Conservation (phyloP, 345 rosid species). For the Eucalyptus regnans region DNA sequence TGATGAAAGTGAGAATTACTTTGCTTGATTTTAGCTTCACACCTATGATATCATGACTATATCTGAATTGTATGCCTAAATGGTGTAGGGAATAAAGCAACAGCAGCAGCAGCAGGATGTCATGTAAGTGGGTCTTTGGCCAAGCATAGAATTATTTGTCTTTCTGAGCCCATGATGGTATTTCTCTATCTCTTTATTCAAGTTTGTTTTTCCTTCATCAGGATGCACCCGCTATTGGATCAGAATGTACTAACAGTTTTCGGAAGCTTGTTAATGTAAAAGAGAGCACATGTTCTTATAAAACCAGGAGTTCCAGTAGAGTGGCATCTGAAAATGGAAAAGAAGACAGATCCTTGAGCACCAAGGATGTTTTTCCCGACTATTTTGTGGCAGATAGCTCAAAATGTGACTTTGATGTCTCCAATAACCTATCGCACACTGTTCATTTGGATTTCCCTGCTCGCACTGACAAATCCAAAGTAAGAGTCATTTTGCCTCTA, state of each 20-base stretch:
- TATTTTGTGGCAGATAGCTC: conserved; percentile 38
- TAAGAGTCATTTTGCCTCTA: background rate
- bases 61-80: background rate
- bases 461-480: conserved; percentile 7
- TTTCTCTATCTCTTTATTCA: background rate
- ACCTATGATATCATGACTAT: background rate
- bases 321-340: conserved; percentile 20
- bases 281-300: conserved; percentile 59
- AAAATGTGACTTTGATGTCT: conserved; percentile 28
- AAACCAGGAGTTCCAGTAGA: conserved; percentile 18
- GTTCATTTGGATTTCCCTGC: conserved; percentile 24
- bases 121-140: background rate
- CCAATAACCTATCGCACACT: conserved; percentile 18
- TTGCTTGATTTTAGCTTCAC: background rate
- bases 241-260: conserved; percentile 22
- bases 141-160: background rate
- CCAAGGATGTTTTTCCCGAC: conserved; percentile 18
- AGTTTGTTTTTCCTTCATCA: background rate
- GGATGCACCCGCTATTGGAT: conserved; percentile 14
- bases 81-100: background rate
- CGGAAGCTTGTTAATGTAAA: conserved; percentile 36
- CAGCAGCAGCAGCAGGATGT: background rate
- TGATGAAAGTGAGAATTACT: conserved; percentile 32
- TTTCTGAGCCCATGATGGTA: background rate
- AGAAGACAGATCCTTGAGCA: conserved; percentile 15